phyloP scores from a whole-genome alignment of 208 protist species.

The Crithidia sp. region DNA sequence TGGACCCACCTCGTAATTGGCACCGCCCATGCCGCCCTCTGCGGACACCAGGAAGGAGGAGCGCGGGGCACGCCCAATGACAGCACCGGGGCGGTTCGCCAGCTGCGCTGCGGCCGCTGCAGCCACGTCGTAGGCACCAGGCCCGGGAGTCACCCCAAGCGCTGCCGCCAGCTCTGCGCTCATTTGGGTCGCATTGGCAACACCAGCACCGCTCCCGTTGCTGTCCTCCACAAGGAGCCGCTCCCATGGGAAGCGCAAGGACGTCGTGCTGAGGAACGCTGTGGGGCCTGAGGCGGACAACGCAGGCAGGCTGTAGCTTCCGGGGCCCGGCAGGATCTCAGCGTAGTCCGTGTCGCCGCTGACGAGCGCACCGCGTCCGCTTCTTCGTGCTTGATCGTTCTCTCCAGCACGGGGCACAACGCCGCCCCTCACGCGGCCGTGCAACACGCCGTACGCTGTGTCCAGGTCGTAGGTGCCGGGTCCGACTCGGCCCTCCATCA shows the following conservation, averaged over 20 bases:
- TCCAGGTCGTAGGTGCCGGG: conserved; percentile 28
- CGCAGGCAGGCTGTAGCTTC: conserved; percentile 37
- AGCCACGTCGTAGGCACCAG: conserved; percentile 37
- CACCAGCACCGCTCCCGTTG: not conserved
- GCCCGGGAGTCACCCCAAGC: conserved; percentile 20
- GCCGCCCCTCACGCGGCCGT: conserved; percentile 23
- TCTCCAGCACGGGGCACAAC: conserved; percentile 19
- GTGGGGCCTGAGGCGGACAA: conserved; percentile 16
- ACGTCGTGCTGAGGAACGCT: conserved; percentile 16
- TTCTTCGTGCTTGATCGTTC: not conserved
- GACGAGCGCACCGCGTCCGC: not conserved
- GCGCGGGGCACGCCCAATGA: conserved; percentile 55
- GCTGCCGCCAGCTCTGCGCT: not conserved
- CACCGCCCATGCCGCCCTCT: not conserved
- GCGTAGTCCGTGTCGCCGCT: not conserved
- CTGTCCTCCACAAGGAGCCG: conserved; percentile 7
- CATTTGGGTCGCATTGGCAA: not conserved
- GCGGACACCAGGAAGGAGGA: conserved; percentile 6
- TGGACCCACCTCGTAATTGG: conserved; percentile 24
- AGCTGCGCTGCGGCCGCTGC: conserved; percentile 24
- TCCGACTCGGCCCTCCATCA: not conserved
- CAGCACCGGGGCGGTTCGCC: conserved; percentile 31
- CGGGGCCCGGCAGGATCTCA: conserved; percentile 37
- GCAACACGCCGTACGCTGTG: conserved; percentile 1
- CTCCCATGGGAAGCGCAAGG: conserved; percentile 31